These are phyloP conservation scores for Volutella citrinella DNA, from an alignment of 2,329 filamentous ascomycete species.

Conservation along the genomic window DNA sequence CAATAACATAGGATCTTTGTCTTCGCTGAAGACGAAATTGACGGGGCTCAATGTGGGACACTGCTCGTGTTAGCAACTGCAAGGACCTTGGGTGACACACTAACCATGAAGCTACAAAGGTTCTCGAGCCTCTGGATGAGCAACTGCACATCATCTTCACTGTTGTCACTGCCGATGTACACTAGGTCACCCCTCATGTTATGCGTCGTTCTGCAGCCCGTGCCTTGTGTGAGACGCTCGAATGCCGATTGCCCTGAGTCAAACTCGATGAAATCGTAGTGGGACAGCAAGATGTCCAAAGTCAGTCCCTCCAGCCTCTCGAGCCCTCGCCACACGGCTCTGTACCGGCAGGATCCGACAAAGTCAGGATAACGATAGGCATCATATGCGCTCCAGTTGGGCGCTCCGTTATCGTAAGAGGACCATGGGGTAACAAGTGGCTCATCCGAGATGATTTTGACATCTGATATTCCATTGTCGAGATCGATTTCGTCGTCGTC, in stretches of 20 bases:
- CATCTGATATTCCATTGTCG: conserved; percentile 10
- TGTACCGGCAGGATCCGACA: conserved; percentile 15
- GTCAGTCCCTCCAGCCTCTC: conserved; percentile 9
- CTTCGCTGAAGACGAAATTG: conserved; percentile 23
- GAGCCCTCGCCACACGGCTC: conserved; percentile 24
- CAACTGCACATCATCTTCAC: conserved; percentile 8
- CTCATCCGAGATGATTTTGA: conserved; percentile 12
- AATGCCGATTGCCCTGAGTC: not conserved
- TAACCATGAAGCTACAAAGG: conserved; percentile 16
- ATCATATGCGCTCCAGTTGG: conserved; percentile 11
- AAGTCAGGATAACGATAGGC: conserved; percentile 19
- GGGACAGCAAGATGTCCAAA: conserved; percentile 12
- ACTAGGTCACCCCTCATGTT: conserved; percentile 25
- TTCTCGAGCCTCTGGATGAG: conserved; percentile 19
- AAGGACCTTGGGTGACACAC: not conserved
- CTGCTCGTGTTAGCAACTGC: conserved; percentile 15
- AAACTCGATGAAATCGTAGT: conserved; percentile 15
- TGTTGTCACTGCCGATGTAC: conserved; percentile 24
- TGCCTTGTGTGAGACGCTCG: conserved; percentile 14
- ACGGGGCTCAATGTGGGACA: conserved; percentile 6
- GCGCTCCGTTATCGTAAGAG: conserved; percentile 3
- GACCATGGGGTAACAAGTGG: conserved; percentile 24
- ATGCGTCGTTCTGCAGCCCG: conserved; percentile 22
- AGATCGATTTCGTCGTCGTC: not conserved
- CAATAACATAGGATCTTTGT: conserved; percentile 5